These are phyloP conservation scores for Platanus orientalis DNA, from an alignment of 164 flowering plant genomes.

Conservation along the genomic window DNA sequence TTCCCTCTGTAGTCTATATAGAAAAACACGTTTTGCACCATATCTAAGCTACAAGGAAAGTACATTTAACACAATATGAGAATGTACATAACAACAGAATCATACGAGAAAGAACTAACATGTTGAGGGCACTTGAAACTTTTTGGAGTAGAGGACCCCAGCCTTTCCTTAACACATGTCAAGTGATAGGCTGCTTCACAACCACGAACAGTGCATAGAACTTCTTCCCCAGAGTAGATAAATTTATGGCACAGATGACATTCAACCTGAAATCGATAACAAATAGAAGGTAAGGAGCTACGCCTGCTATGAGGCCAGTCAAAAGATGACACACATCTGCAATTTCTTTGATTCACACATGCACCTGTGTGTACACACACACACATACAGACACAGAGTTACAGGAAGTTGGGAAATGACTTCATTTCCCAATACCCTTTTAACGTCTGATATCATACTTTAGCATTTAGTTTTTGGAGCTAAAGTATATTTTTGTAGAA, in stretches of 20 bases:
- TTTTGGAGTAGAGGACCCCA: constrained; percentile 29
- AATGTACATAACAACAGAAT: background rate
- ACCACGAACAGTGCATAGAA: constrained; percentile 57
- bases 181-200: constrained; percentile 59
- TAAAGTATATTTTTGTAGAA: too few relatives aligned
- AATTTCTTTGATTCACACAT: too few relatives aligned
- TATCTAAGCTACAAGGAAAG: too few relatives aligned
- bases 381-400: too few relatives aligned
- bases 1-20: too few relatives aligned
- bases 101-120: background rate
- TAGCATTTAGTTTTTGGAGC: too few relatives aligned
- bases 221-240: constrained; percentile 54
- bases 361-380: too few relatives aligned
- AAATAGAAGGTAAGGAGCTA: background rate
- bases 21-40: too few relatives aligned
- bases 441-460: too few relatives aligned
- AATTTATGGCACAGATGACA: constrained; percentile 52
- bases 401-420: too few relatives aligned
- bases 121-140: constrained; percentile 91
- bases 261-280: constrained; percentile 46
- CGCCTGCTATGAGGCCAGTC: background rate
- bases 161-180: constrained; percentile 45
- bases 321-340: background rate
- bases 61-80: too few relatives aligned
- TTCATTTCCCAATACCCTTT: too few relatives aligned